phyloP scores from a whole-genome alignment of 495 filamentous ascomycete genomes.

The Hypoxylon cercidicola region DNA sequence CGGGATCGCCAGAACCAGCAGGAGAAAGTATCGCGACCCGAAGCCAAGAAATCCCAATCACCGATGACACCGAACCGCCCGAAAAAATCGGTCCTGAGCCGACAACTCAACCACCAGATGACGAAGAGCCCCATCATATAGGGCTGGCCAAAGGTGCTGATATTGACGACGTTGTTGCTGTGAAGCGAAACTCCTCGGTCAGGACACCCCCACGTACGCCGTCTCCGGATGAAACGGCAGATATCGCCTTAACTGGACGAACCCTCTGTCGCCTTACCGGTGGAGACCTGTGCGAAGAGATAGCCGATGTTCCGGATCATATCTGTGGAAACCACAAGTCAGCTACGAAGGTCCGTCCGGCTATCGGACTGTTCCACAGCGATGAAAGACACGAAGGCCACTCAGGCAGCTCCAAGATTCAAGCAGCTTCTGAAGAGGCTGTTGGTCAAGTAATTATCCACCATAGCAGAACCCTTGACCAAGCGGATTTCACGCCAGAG shows the following conservation, averaged over 20 bases:
- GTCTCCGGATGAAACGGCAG: conserved; percentile 9
- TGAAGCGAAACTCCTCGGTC: conserved; percentile 29
- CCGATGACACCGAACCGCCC: conserved; percentile 10
- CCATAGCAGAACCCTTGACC: not conserved
- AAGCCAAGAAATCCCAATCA: not conserved
- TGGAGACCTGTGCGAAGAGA: conserved; percentile 41
- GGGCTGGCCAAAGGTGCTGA: conserved; percentile 21
- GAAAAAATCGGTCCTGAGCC: conserved; percentile 29
- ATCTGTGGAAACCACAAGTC: conserved; percentile 44
- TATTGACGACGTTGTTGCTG: conserved; percentile 31
- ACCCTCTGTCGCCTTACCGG: conserved; percentile 43
- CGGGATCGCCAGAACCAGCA: conserved; percentile 1
- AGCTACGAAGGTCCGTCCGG: conserved; percentile 48
- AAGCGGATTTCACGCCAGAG: conserved; percentile 1
- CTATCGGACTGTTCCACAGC: conserved; percentile 21
- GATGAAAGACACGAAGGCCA: conserved; percentile 26
- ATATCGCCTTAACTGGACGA: conserved; percentile 29
- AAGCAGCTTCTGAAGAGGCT: conserved; percentile 6
- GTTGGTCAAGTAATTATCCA: conserved; percentile 11
- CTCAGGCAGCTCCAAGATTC: conserved; percentile 26
- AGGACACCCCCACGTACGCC: conserved; percentile 25
- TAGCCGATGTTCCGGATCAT: conserved; percentile 46
- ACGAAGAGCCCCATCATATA: conserved; percentile 24
- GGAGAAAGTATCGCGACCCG: conserved; percentile 6
- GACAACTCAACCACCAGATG: conserved; percentile 21